A percentile compares a stretch with the other conserved stretches of the same genome.
Conservation (phyloP, 148 eudicot species). For the Rhododendron griersonianum region DNA sequence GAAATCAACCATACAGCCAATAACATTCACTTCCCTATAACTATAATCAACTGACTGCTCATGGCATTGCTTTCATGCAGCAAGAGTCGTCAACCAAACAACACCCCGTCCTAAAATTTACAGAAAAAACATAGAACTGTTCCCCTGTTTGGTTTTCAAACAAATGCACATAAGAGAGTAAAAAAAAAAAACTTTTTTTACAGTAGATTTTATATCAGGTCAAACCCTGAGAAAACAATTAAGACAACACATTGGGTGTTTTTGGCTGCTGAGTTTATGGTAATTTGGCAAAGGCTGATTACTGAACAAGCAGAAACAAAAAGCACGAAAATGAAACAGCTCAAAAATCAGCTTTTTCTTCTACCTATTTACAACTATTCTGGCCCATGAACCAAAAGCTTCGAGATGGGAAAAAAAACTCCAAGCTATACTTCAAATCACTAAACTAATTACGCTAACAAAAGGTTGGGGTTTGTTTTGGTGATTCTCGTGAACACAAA, state of each 20-base stretch:
- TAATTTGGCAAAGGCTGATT: not conserved
- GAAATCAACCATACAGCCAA: not conserved
- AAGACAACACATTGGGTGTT: not conserved
- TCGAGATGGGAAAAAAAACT: not conserved
- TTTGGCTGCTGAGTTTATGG: not conserved
- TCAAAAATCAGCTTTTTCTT: not conserved
- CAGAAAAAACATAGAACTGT: not conserved
- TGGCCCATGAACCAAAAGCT: not conserved
- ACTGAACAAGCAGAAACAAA: not conserved
- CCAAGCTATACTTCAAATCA: not conserved
- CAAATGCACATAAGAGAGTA: not conserved
- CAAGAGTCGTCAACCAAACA: not conserved
- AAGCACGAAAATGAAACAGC: not conserved
- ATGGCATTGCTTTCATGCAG: not conserved
- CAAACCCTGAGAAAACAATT: not conserved
- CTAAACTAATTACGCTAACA: not conserved
- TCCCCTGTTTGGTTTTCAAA: not conserved
- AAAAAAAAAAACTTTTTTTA: not conserved
- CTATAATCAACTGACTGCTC: not conserved
- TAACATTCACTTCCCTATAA: not conserved
- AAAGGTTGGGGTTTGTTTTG: not conserved
- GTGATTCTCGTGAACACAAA: not conserved
- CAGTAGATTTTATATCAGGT: not conserved
- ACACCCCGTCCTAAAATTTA: not conserved
- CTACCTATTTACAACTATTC: not conserved